phyloP scores from a whole-genome alignment of 495 filamentous ascomycete genomes.

The Chaetomidium leptoderma region DNA sequence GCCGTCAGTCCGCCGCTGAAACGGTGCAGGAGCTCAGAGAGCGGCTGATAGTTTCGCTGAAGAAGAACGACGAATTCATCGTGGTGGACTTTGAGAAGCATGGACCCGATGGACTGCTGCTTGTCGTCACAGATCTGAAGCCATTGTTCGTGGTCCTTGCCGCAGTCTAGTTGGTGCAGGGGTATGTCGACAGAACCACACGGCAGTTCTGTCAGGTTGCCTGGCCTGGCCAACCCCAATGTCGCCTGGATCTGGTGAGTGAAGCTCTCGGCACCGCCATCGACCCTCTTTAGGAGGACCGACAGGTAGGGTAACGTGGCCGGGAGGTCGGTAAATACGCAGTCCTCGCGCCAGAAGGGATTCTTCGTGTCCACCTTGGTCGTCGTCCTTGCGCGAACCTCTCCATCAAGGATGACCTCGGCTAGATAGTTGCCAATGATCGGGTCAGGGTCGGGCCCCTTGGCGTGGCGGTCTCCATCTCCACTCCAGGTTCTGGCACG shows the following conservation, averaged over 20 bases:
- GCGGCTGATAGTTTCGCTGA: constrained; percentile 74
- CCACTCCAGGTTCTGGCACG: constrained; percentile 26
- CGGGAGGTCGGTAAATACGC: constrained; percentile 80
- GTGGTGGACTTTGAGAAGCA: constrained; percentile 76
- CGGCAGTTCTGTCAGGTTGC: constrained; percentile 38
- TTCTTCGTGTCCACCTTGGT: constrained; percentile 75
- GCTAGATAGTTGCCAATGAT: constrained; percentile 67
- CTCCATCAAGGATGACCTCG: constrained; percentile 88
- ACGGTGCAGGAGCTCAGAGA: constrained; percentile 78
- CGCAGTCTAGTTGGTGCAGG: constrained; percentile 74
- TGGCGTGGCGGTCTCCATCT: constrained; percentile 24
- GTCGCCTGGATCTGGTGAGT: constrained; percentile 43
- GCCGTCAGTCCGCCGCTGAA: constrained; percentile 80
- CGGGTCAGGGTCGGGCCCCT: constrained; percentile 34
- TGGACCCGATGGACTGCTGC: constrained; percentile 71
- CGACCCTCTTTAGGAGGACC: constrained; percentile 75
- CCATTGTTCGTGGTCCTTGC: constrained; percentile 84
- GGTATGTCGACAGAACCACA: constrained; percentile 78
- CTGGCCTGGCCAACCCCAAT: constrained; percentile 38
- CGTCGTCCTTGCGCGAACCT: constrained; percentile 79
- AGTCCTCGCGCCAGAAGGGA: constrained; percentile 94
- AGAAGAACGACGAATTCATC: constrained; percentile 88
- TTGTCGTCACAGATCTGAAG: constrained; percentile 73
- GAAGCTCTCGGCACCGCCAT: constrained; percentile 41
- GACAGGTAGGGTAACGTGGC: constrained; percentile 71